These are phyloP conservation scores for Huntiella moniliformis DNA, from an alignment of 2,329 filamentous ascomycete genomes.

Conservation along the genomic window DNA sequence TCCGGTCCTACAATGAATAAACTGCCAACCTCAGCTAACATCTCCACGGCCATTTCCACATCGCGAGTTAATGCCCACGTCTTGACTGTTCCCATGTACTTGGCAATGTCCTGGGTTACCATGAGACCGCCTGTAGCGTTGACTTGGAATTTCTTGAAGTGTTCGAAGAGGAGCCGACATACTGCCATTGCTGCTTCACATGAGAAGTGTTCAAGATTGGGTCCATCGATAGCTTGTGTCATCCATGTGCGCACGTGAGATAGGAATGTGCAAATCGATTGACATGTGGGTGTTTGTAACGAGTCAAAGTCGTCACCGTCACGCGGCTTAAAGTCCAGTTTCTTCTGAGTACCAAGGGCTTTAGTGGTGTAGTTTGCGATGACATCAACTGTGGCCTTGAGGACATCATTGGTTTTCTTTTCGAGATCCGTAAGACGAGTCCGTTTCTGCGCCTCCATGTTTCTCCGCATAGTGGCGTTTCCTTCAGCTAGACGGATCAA, in stretches of 20 bases:
- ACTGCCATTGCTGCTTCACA: slow-evolving; percentile 69
- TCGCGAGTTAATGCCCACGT: slow-evolving; percentile 61
- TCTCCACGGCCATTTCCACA: slow-evolving; percentile 53
- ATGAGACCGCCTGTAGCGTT: slow-evolving; percentile 86
- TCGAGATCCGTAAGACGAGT: slow-evolving; percentile 60
- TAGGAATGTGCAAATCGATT: slow-evolving; percentile 64
- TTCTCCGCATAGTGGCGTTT: slow-evolving; percentile 75
- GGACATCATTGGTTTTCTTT: slow-evolving; percentile 52
- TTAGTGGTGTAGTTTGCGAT: slow-evolving; percentile 58
- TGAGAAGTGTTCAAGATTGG: slow-evolving; percentile 66
- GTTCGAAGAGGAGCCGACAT: slow-evolving; percentile 63
- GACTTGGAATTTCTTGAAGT: slow-evolving; percentile 87
- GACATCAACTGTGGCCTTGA: slow-evolving; percentile 42
- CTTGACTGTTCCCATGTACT: slow-evolving; percentile 72
- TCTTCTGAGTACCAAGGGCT: slow-evolving; percentile 60
- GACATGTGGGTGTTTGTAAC: slow-evolving; percentile 72
- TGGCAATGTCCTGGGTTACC: slow-evolving; percentile 89
- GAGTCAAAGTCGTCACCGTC: slow-evolving; percentile 57
- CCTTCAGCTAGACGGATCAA: slow-evolving; percentile 75
- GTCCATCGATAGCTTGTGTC: slow-evolving; percentile 54
- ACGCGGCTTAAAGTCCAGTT: slow-evolving; percentile 74
- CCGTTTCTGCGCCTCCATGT: slow-evolving; percentile 70
- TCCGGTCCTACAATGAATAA: slow-evolving; percentile 84
- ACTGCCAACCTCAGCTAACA: slow-evolving; percentile 82
- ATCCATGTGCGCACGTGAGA: slow-evolving; percentile 44